A percentile compares a stretch with the other conserved stretches of the same genome.
phyloP scores from a whole-genome alignment of 2,329 filamentous ascomycete species.

The Pseudocercospora fuligena region DNA sequence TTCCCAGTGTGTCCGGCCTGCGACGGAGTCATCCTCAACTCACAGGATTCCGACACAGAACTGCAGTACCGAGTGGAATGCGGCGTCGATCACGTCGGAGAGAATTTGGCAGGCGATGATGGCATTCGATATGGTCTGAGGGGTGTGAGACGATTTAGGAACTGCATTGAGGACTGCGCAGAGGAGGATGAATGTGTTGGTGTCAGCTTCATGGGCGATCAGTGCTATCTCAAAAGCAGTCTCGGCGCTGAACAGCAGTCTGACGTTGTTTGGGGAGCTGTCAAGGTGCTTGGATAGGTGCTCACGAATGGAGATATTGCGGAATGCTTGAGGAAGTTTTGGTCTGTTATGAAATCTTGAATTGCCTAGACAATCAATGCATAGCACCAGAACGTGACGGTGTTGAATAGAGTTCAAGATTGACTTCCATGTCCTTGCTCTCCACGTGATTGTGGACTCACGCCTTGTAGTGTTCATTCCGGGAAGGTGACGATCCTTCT shows the following conservation, averaged over 20 bases:
- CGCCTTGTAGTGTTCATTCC: conserved; percentile 1
- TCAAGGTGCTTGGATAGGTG: background rate
- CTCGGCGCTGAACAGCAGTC: background rate
- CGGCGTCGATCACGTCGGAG: conserved; percentile 36
- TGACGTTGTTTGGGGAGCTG: background rate
- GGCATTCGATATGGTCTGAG: conserved; percentile 14
- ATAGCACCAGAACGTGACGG: background rate
- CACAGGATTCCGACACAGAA: background rate
- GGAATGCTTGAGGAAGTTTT: background rate
- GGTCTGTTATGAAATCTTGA: too few species aligned
- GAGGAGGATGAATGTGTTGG: conserved; percentile 32
- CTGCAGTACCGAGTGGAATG: conserved; percentile 30
- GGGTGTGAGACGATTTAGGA: conserved; percentile 16
- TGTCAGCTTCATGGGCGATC: conserved; percentile 26
- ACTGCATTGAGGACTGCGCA: conserved; percentile 34
- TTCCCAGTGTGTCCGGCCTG: conserved; percentile 28
- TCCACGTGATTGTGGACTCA: background rate
- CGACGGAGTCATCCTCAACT: conserved; percentile 27
- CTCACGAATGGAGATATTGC: background rate
- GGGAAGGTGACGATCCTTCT: background rate
- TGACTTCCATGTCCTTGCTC: background rate
- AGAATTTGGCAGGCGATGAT: conserved; percentile 29
- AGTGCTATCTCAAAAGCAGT: conserved; percentile 15
- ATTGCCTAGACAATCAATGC: too few species aligned
- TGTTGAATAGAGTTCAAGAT: background rate